phyloP scores from a whole-genome alignment of 306 rosid species.

The Cucumis sativus region DNA sequence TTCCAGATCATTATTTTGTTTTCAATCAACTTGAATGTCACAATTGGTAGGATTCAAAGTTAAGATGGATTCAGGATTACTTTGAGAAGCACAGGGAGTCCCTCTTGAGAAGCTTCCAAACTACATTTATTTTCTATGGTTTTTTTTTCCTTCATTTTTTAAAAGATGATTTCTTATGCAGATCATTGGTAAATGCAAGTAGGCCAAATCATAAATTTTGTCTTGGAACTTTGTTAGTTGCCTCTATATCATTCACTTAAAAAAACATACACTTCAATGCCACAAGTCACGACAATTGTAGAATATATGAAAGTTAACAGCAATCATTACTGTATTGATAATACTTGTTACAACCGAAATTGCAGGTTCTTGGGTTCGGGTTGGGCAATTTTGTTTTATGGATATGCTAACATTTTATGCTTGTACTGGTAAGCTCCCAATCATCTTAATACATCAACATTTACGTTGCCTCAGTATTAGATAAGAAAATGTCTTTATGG shows the following conservation, averaged over 20 bases:
- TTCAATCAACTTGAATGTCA: not conserved
- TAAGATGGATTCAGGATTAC: not conserved
- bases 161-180: not conserved
- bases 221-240: not conserved
- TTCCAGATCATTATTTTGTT: not conserved
- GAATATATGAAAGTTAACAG: not conserved
- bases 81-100: not conserved
- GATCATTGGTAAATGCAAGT: not conserved
- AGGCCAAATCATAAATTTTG: not conserved
- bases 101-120: not conserved
- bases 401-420: slow-evolving; percentile 80
- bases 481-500: not conserved
- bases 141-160: not conserved
- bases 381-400: slow-evolving; percentile 80
- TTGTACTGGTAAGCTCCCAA: slow-evolving; percentile 45
- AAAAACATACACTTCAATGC: not conserved
- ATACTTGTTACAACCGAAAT: slow-evolving; percentile 1
- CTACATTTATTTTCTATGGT: not conserved
- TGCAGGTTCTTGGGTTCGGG: slow-evolving; percentile 74
- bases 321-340: not conserved
- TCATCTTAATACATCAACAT: slow-evolving; percentile 8
- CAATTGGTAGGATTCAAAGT: not conserved
- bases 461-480: not conserved
- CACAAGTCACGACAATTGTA: not conserved
- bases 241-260: not conserved